Percentiles rank a stretch among this genome's conserved stretches.
These are phyloP conservation scores for Candida boidinii DNA, from an alignment of 805 yeast genomes.

Conservation along the genomic window DNA sequence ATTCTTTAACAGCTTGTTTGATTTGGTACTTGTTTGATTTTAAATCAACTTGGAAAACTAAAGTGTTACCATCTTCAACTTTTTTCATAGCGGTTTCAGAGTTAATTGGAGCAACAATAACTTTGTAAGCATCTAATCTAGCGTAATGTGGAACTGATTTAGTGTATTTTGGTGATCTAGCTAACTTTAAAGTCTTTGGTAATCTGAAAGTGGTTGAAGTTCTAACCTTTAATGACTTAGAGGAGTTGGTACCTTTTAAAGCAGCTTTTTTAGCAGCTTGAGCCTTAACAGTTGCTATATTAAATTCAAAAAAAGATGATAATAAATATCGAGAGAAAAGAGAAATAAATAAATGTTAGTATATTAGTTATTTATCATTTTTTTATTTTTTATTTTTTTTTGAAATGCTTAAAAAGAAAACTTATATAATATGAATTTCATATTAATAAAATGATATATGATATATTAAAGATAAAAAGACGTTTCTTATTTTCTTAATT, in stretches of 20 bases:
- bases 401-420: conserved; percentile 1
- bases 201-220: conserved; percentile 91
- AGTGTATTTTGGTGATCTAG: conserved; percentile 93
- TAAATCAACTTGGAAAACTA: conserved; percentile 96
- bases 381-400: background rate
- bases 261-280: conserved; percentile 98
- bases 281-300: conserved; percentile 62
- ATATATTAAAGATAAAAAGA: background rate
- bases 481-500: no score
- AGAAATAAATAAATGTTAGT: conserved; percentile 6
- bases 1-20: conserved; percentile 96
- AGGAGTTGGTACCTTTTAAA: conserved; percentile 91
- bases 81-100: conserved; percentile 99
- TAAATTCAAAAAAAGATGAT: background rate
- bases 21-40: conserved; percentile 98
- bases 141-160: conserved; percentile 96
- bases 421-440: no score
- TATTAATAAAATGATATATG: no score
- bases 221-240: conserved; percentile 89
- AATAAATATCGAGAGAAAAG: no score
- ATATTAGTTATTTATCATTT: no score
- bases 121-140: conserved; percentile 94
- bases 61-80: conserved; percentile 98
- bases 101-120: conserved; percentile 90
- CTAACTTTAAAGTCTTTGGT: conserved; percentile 93